Evolutionary conservation across 2,329 filamentous ascomycete genomes (phyloP).

Genomic region (Diaporthe batatas): DNA sequence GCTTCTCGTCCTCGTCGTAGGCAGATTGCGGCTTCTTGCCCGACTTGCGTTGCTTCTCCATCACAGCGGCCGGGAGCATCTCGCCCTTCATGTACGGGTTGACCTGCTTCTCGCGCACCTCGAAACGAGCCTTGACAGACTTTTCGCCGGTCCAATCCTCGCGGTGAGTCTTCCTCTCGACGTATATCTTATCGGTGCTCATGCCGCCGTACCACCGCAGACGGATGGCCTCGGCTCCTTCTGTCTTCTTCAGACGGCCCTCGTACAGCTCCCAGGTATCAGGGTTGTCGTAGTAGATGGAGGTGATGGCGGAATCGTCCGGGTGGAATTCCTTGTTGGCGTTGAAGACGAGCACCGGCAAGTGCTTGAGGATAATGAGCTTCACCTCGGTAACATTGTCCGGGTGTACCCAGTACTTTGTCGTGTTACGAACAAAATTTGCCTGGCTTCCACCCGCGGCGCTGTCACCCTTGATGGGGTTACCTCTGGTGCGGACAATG

Average conservation of each 20-base stretch:
- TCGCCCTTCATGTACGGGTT: constrained; percentile 90
- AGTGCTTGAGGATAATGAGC: constrained; percentile 96
- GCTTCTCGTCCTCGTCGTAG: constrained; percentile 89
- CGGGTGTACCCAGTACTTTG: constrained; percentile 99
- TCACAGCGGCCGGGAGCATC: constrained; percentile 87
- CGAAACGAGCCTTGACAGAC: constrained; percentile 96
- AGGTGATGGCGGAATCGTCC: constrained; percentile 94
- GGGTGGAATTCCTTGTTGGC: constrained; percentile 94
- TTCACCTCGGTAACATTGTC: constrained; percentile 99
- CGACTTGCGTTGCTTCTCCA: constrained; percentile 95
- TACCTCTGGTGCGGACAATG: constrained; percentile 90
- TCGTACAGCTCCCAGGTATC: constrained; percentile 95
- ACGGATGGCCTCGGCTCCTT: constrained; percentile 96
- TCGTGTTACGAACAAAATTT: constrained; percentile 96
- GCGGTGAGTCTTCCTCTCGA: constrained; percentile 97
- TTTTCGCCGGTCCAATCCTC: constrained; percentile 99
- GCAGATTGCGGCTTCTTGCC: constrained; percentile 94
- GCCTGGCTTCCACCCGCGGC: constrained; percentile 92
- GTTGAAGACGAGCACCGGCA: constrained; percentile 97
- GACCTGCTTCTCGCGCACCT: constrained; percentile 96
- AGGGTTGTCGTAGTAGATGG: constrained; percentile 98
- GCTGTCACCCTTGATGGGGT: constrained; percentile 92
- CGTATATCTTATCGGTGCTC: constrained; percentile 94
- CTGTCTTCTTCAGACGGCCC: constrained; percentile 95
- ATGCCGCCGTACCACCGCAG: constrained; percentile 98